Conservation (phyloP, 1,139 yeast genomes). For the Debaryomyces psychrophilus region DNA sequence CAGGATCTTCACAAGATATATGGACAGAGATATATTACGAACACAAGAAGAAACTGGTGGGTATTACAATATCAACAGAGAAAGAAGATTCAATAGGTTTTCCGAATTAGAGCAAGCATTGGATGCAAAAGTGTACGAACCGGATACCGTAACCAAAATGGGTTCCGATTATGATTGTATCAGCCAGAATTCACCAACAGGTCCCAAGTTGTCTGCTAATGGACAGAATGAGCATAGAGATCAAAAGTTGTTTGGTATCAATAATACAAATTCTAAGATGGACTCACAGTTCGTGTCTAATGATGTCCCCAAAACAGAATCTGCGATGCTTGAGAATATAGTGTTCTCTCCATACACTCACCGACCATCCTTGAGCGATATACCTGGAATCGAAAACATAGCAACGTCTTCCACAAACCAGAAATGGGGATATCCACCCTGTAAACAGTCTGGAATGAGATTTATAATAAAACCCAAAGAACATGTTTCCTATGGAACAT, state of each 20-base stretch:
- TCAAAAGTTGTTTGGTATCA: no score
- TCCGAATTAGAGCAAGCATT: background rate
- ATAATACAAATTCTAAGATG: background rate
- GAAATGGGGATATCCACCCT: background rate
- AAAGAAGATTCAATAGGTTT: background rate
- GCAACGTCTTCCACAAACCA: constrained; percentile 11
- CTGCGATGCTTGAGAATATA: constrained; percentile 25
- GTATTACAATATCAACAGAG: background rate
- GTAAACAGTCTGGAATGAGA: background rate
- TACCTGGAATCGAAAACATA: constrained; percentile 25
- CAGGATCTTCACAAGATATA: background rate
- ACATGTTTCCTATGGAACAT: background rate
- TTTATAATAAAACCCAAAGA: background rate
- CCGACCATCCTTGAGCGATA: constrained; percentile 24
- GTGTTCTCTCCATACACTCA: constrained; percentile 34
- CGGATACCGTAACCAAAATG: background rate
- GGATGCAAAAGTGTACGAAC: background rate
- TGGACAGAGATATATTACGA: background rate
- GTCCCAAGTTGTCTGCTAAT: background rate
- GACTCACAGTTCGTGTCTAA: background rate
- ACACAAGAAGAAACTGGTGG: background rate
- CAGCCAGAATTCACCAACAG: background rate
- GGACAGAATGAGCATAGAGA: no score
- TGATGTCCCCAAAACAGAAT: constrained; percentile 10
- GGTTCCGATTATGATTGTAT: background rate